phyloP scores from a whole-genome alignment of 2,329 filamentous ascomycete genomes.

The Curvularia lunata region DNA sequence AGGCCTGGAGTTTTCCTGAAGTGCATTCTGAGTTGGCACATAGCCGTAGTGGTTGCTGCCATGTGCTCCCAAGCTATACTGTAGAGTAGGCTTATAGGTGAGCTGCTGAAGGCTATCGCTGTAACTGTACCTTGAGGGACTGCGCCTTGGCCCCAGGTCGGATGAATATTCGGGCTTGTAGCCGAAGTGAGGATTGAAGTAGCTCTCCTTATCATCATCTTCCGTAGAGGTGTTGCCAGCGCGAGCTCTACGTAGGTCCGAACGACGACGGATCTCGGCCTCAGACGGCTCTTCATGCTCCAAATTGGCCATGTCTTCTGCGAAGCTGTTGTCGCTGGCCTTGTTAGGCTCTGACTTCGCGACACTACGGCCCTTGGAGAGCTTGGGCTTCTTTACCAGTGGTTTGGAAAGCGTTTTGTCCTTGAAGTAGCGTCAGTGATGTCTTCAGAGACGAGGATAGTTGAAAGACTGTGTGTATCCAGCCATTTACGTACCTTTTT shows the following conservation, averaged over 20 bases:
- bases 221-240: background rate
- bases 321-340: constrained; percentile 16
- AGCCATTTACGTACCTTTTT: constrained; percentile 6
- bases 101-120: background rate
- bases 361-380: background rate
- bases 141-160: too few relatives aligned
- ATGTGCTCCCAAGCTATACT: too few relatives aligned
- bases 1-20: background rate
- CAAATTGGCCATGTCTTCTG: constrained; percentile 7
- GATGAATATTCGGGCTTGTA: too few relatives aligned
- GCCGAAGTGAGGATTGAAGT: too few relatives aligned
- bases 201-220: background rate
- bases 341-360: constrained; percentile 2
- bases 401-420: constrained; percentile 18
- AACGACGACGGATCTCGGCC: constrained; percentile 5
- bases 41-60: too few relatives aligned
- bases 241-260: constrained; percentile 21
- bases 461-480: background rate
- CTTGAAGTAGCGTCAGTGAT: constrained; percentile 3
- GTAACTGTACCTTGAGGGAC: too few relatives aligned
- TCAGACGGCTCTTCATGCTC: constrained; percentile 5
- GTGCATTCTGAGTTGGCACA: background rate
- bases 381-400: constrained; percentile 21
- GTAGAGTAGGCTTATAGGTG: background rate
- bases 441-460: background rate